Evolutionary conservation across 345 rosid species (phyloP), one percentile per base, ranked within the genome.

Genomic region (Eucalyptus urophylla): DNA sequence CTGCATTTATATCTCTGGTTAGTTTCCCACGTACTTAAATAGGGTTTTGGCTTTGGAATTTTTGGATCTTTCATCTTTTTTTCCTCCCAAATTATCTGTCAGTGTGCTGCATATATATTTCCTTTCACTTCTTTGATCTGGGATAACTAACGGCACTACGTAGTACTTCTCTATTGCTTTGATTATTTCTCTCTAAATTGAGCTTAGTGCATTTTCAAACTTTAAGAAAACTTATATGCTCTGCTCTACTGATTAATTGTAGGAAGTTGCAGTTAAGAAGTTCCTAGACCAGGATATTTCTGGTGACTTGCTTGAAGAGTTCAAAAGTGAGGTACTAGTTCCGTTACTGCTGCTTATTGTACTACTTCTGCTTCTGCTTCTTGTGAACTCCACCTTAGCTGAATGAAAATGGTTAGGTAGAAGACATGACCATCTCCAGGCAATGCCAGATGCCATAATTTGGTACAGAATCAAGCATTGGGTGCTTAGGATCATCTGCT

Each of bases 211-310:
- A 4, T 76, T 40, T 40, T 37, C 83, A 76, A 37, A 76, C 83
- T 76, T 21, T 11, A 76, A 76, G 47, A 76, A 76, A 76, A 76
- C 83, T 83, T 86, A 44, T 89, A 90, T 88, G 58, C 27, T 76
- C 83, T 76, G 43, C 83, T 37, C 88, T 76, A 89, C 49, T 89
- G 56, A 88, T 92, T 49, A 45, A 85, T 29, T 88, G 88, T 90
- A 97, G 99, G 98, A 96, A 93, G 98, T 97, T 92, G 99, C 99
- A 49, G 98, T 97, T 92, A 97, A 97, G 95, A 96, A 93, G 92
- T 97, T 97, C 92, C 93, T 97, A 87, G 97, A 96, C 92, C 99
- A 97, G 93, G 97, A 92, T 89, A 92, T 96, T 90, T 92, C 92
- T 58, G 96, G 97, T 88, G 97, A 97, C 92, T 93, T 95, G 86